Evolutionary conservation across 208 protist species (phyloP).

Genomic region (Balamuthia mandrillaris): DNA sequence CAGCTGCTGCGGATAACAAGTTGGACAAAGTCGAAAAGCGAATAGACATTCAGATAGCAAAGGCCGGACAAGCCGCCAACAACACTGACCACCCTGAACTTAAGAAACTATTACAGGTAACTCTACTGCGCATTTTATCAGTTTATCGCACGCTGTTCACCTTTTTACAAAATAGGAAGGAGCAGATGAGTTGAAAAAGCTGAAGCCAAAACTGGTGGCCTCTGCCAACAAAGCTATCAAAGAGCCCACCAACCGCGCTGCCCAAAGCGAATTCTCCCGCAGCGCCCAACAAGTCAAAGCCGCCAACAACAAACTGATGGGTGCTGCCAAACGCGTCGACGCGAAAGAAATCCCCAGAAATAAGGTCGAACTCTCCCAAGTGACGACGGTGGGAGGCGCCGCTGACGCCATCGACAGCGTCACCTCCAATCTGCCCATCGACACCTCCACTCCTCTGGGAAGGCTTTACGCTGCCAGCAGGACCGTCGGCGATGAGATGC

Average conservation of each 20-base stretch:
- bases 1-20: too few species aligned
- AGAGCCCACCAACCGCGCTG: background rate
- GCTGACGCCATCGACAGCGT: conserved; percentile 5
- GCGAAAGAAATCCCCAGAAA: background rate
- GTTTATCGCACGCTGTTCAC: background rate
- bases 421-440: background rate
- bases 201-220: background rate
- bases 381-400: background rate
- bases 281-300: background rate
- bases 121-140: background rate
- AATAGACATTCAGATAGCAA: background rate
- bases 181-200: background rate
- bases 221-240: background rate
- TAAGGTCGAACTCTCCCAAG: conserved; percentile 10
- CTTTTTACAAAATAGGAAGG: background rate
- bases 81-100: conserved; percentile 22
- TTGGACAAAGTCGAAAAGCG: background rate
- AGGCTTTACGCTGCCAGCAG: background rate
- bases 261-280: background rate
- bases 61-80: background rate
- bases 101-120: background rate
- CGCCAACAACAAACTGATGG: background rate
- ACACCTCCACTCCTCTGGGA: background rate
- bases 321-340: background rate
- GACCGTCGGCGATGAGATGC: conserved; percentile 7